A percentile compares a stretch with the other conserved stretches of the same genome.
Conservation (phyloP, 768 basidiomycete species). For the Leccinellum albellum region DNA sequence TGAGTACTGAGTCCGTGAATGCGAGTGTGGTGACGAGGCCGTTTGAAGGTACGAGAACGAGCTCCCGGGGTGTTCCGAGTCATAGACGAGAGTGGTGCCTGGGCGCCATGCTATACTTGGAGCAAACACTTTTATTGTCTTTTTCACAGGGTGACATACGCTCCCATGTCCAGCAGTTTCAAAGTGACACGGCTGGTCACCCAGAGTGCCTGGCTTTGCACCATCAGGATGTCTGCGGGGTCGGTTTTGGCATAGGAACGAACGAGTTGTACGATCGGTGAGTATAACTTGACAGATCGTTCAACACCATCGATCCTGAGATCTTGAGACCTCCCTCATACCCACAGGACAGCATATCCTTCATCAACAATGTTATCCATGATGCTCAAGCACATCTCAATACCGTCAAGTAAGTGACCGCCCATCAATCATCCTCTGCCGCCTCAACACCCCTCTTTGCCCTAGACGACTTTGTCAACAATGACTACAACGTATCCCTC, state of each 20-base stretch:
- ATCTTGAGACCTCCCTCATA: constrained; percentile 67
- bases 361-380: constrained; percentile 51
- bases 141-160: neutral
- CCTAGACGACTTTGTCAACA: no score
- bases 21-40: constrained; percentile 21
- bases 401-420: constrained; percentile 67
- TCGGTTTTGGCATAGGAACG: constrained; percentile 75
- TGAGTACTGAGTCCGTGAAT: constrained; percentile 26
- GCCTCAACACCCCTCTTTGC: no score
- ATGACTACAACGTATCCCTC: no score
- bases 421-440: constrained; percentile 1
- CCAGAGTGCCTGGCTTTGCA: neutral
- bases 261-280: constrained; percentile 81
- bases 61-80: no score
- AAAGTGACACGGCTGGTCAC: neutral
- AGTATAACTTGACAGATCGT: constrained; percentile 4
- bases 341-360: constrained; percentile 55
- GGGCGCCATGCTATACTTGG: neutral
- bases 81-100: neutral
- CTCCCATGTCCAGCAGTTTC: neutral
- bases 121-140: no score
- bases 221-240: constrained; percentile 29
- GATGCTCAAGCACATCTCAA: constrained; percentile 43
- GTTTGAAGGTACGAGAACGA: constrained; percentile 13
- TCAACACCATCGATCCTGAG: neutral